These are phyloP conservation scores for Trichosanthes truncata DNA, from an alignment of 306 rosid genomes.

Conservation along the genomic window DNA sequence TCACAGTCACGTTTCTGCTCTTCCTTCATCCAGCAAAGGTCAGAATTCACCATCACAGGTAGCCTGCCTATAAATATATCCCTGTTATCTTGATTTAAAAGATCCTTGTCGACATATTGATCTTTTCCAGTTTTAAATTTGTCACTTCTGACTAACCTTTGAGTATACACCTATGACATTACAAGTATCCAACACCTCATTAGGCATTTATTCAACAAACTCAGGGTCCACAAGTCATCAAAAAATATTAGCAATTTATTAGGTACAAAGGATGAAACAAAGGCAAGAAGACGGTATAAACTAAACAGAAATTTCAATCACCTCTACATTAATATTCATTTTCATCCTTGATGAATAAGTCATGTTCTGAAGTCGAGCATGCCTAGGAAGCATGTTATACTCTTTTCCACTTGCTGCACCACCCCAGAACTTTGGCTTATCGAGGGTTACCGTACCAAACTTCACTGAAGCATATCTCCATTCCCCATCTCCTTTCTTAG, in stretches of 20 bases:
- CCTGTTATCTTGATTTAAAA: slow-evolving; percentile 26
- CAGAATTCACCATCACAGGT: slow-evolving; percentile 92
- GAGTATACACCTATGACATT: slow-evolving; percentile 46
- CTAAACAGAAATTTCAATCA: slow-evolving; percentile 10
- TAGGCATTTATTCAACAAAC: slow-evolving; percentile 1
- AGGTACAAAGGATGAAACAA: not conserved
- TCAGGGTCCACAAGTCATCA: not conserved
- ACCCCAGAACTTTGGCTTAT: slow-evolving; percentile 65
- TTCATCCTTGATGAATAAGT: slow-evolving; percentile 68
- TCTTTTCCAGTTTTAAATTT: slow-evolving; percentile 81
- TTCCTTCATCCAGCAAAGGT: slow-evolving; percentile 79
- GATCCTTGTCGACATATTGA: slow-evolving; percentile 32
- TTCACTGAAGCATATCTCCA: slow-evolving; percentile 63
- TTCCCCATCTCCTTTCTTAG: slow-evolving; percentile 60
- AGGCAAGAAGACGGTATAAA: not conserved
- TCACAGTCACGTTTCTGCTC: slow-evolving; percentile 70
- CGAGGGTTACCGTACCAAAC: slow-evolving; percentile 68
- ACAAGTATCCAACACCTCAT: slow-evolving; percentile 13
- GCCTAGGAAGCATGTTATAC: slow-evolving; percentile 69
- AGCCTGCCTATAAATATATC: slow-evolving; percentile 61
- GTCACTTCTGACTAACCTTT: slow-evolving; percentile 47
- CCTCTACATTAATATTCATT: slow-evolving; percentile 49
- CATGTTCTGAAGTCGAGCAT: slow-evolving; percentile 92
- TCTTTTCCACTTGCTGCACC: slow-evolving; percentile 48
- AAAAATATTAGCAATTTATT: not conserved